Conservation (phyloP, 2,329 filamentous ascomycete genomes). For the Sporothrix curviconia region DNA sequence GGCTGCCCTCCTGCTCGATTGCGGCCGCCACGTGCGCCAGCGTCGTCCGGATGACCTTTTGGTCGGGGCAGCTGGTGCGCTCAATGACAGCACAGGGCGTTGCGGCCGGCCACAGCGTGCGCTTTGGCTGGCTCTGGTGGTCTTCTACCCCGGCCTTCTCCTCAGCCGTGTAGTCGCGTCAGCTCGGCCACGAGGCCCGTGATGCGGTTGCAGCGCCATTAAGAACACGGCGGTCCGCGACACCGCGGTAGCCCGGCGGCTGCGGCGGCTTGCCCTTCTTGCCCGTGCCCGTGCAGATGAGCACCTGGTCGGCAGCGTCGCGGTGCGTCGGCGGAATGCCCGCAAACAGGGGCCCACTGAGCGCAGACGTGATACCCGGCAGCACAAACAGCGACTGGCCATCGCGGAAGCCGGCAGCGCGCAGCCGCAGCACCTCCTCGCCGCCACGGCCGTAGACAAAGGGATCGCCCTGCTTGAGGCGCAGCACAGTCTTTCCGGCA, state of each 20-base stretch:
- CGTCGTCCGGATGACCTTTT: constrained; percentile 85
- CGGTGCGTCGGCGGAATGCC: constrained; percentile 83
- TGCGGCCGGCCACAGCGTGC: constrained; percentile 59
- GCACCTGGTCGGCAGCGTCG: constrained; percentile 81
- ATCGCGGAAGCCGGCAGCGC: constrained; percentile 59
- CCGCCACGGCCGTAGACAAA: constrained; percentile 94
- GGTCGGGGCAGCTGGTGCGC: constrained; percentile 87
- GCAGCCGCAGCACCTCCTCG: constrained; percentile 85
- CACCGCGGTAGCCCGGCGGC: constrained; percentile 71
- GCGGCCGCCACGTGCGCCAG: constrained; percentile 71
- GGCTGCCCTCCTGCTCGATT: constrained; percentile 79
- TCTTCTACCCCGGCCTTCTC: constrained; percentile 19
- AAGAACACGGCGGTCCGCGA: constrained; percentile 85
- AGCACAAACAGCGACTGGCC: constrained; percentile 50
- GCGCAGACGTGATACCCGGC: constrained; percentile 82
- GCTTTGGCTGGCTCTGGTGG: constrained; percentile 24
- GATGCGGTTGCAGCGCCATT: constrained; percentile 89
- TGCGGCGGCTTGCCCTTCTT: constrained; percentile 76
- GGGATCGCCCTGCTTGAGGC: constrained; percentile 93
- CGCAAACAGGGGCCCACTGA: constrained; percentile 83
- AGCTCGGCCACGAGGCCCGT: constrained; percentile 66
- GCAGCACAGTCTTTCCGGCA: constrained; percentile 70
- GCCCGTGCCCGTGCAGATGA: constrained; percentile 95
- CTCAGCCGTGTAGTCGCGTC: constrained; percentile 38
- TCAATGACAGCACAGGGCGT: constrained; percentile 92